phyloP scores from a whole-genome alignment of 495 filamentous ascomycete species.

The Xylaria bambusicola region DNA sequence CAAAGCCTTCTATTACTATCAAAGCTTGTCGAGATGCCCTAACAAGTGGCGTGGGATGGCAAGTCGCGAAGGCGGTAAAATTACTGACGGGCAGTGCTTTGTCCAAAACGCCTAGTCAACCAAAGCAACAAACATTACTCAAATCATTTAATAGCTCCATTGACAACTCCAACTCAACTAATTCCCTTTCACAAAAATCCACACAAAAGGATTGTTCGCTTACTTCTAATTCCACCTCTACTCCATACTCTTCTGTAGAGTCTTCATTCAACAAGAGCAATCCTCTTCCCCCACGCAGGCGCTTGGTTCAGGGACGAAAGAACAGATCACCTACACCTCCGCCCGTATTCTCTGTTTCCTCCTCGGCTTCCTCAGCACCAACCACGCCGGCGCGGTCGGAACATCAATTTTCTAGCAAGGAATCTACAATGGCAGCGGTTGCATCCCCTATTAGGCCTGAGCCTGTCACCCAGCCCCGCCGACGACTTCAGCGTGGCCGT shows the following conservation, averaged over 20 bases:
- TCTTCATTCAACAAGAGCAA: conserved; percentile 16
- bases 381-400: conserved; percentile 25
- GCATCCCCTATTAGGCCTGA: conserved; percentile 27
- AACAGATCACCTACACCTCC: conserved; percentile 23
- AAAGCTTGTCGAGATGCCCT: conserved; percentile 30
- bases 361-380: conserved; percentile 24
- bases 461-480: conserved; percentile 36
- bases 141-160: background rate
- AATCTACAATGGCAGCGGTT: background rate
- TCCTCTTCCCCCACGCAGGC: conserved; percentile 21
- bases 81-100: conserved; percentile 18
- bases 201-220: conserved; percentile 16
- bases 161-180: background rate
- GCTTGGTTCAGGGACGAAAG: conserved; percentile 28
- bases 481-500: conserved; percentile 62
- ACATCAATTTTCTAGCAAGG: conserved; percentile 11
- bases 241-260: background rate
- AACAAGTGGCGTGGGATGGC: conserved; percentile 28
- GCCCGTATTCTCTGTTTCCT: conserved; percentile 27
- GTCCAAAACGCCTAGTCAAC: conserved; percentile 4
- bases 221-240: conserved; percentile 7
- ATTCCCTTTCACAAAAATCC: no score
- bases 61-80: conserved; percentile 31
- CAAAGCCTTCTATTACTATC: conserved; percentile 23
- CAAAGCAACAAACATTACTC: background rate